These are phyloP conservation scores for Clonostachys rhizophaga DNA, from an alignment of 2,329 filamentous ascomycete genomes.

Conservation along the genomic window DNA sequence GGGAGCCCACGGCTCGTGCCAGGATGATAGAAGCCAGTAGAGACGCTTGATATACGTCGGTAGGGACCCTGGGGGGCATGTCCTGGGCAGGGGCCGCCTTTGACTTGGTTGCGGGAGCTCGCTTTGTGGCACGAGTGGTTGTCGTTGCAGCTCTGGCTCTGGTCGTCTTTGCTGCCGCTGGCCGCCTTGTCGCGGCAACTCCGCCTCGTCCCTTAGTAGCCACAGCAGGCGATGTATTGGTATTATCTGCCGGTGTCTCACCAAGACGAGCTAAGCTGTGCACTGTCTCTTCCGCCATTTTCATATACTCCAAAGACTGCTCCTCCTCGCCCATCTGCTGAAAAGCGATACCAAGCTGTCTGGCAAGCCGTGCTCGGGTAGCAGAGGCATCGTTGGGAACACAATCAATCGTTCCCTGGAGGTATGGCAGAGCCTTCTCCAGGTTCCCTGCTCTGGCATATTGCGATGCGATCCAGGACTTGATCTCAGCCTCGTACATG, in stretches of 20 bases:
- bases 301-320: slow-evolving; percentile 35
- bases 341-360: slow-evolving; percentile 52
- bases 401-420: slow-evolving; percentile 46
- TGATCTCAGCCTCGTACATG: slow-evolving; percentile 49
- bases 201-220: slow-evolving; percentile 5
- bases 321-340: slow-evolving; percentile 40
- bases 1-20: slow-evolving; percentile 34
- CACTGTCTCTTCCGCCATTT: slow-evolving; percentile 40
- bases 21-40: slow-evolving; percentile 26
- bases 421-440: slow-evolving; percentile 50
- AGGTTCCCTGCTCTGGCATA: slow-evolving; percentile 54
- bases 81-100: slow-evolving; percentile 9
- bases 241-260: slow-evolving; percentile 3
- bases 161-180: slow-evolving; percentile 8
- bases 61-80: slow-evolving; percentile 11
- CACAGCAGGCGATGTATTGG: slow-evolving; percentile 5
- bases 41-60: slow-evolving; percentile 27
- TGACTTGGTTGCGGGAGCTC: neutral
- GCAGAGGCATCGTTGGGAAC: slow-evolving; percentile 36
- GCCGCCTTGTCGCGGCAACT: slow-evolving; percentile 2
- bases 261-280: slow-evolving; percentile 21
- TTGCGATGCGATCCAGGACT: slow-evolving; percentile 50
- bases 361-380: slow-evolving; percentile 37
- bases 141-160: slow-evolving; percentile 5
- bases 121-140: slow-evolving; percentile 2